Evolutionary conservation across 2,329 filamentous ascomycete genomes (phyloP).

Genomic region (Fonsecaea monophora): DNA sequence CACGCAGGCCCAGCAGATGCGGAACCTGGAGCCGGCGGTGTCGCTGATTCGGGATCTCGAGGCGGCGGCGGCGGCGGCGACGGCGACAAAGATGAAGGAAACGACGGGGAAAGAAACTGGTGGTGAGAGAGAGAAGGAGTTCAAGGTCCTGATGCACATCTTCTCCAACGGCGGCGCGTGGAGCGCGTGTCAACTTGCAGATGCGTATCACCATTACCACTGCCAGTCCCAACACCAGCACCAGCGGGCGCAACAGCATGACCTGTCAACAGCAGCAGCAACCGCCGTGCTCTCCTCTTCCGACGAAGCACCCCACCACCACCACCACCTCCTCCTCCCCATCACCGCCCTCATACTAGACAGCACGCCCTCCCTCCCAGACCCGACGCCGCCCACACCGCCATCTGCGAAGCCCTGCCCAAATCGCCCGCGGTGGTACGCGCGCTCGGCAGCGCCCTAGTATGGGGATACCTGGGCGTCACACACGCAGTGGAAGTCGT

Average conservation of each 20-base stretch:
- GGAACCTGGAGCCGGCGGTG: constrained; percentile 51
- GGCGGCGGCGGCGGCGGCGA: too few relatives aligned
- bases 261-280: too few relatives aligned
- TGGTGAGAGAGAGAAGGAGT: not conserved
- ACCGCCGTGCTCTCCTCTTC: too few relatives aligned
- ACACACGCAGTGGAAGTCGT: constrained; percentile 46
- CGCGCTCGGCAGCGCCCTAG: constrained; percentile 14
- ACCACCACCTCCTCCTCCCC: constrained; percentile 40
- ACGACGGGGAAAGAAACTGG: too few relatives aligned
- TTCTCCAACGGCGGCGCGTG: constrained; percentile 63
- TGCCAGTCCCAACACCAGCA: constrained; percentile 40
- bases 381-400: constrained; percentile 17
- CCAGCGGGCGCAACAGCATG: not conserved
- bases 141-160: constrained; percentile 55
- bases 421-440: constrained; percentile 23
- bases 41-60: constrained; percentile 47
- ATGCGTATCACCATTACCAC: constrained; percentile 39
- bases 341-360: constrained; percentile 61
- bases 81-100: constrained; percentile 21
- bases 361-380: constrained; percentile 37
- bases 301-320: not conserved
- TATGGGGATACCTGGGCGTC: constrained; percentile 53
- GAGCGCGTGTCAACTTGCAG: constrained; percentile 51
- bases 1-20: constrained; percentile 42
- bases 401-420: constrained; percentile 30